phyloP scores from a whole-genome alignment of 768 basidiomycete species.

The Leccinum variicolor region DNA sequence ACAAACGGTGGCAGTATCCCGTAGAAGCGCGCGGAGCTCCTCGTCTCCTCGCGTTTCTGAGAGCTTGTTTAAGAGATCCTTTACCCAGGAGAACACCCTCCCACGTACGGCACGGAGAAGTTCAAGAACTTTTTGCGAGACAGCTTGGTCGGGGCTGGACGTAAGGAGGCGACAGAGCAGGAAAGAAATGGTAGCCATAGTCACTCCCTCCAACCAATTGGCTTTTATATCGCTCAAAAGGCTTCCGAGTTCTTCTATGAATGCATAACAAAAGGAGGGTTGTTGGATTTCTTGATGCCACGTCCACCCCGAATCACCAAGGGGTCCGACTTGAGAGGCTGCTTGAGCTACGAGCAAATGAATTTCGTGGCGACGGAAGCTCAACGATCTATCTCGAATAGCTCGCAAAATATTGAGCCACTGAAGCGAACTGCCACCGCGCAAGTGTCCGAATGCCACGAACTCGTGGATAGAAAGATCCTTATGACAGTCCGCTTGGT shows the following conservation, averaged over 20 bases:
- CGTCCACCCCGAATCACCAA: not conserved
- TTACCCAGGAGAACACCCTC: not conserved
- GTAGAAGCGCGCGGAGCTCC: not conserved
- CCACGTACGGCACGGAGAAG: not conserved
- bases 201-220: not conserved
- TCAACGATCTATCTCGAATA: constrained; percentile 36
- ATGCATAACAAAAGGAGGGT: constrained; percentile 3
- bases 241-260: constrained; percentile 1
- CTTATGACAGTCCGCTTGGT: constrained; percentile 39
- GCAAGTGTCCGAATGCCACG: constrained; percentile 40
- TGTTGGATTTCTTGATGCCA: constrained; percentile 14
- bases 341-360: constrained; percentile 42
- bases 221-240: constrained; percentile 25
- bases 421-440: constrained; percentile 42
- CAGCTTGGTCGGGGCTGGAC: not conserved
- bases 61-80: not conserved
- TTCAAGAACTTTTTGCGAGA: not conserved
- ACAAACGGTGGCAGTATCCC: not conserved
- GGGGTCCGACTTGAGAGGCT: constrained; percentile 39
- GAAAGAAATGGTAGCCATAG: not conserved
- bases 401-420: constrained; percentile 50
- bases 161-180: not conserved
- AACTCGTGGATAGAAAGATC: constrained; percentile 43
- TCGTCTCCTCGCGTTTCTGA: not conserved
- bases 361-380: constrained; percentile 38